Evolutionary conservation across 768 basidiomycete genomes (phyloP).

Genomic region (Hericium alpestre): DNA sequence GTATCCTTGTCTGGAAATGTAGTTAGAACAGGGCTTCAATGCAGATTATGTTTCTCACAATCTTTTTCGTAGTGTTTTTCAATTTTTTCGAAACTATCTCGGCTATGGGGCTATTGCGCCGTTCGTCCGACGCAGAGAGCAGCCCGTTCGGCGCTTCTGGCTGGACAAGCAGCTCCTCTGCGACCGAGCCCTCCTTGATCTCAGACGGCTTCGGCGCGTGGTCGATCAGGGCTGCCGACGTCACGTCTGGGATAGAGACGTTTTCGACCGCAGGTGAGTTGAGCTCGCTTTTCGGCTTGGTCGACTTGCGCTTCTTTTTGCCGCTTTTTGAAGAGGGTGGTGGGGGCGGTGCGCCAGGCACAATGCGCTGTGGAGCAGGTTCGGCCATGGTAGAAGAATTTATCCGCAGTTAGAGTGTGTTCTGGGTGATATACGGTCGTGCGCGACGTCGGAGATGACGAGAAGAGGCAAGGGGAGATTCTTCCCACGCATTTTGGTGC

Average conservation of each 20-base stretch:
- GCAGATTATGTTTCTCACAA: slow-evolving; percentile 36
- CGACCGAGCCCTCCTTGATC: slow-evolving; percentile 5
- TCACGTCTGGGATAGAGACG: slow-evolving; percentile 12
- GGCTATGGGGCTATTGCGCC: slow-evolving; percentile 57
- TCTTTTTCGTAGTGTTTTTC: slow-evolving; percentile 73
- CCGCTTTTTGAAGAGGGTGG: slow-evolving; percentile 48
- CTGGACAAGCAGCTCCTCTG: slow-evolving; percentile 5
- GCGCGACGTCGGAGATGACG: background rate
- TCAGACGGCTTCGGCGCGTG: slow-evolving; percentile 6
- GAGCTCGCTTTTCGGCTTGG: slow-evolving; percentile 27
- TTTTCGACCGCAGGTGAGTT: slow-evolving; percentile 20
- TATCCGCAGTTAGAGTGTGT: background rate
- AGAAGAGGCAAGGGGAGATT: background rate
- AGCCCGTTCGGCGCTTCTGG: slow-evolving; percentile 7
- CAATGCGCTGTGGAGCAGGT: slow-evolving; percentile 35
- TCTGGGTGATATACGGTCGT: background rate
- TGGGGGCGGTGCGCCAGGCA: slow-evolving; percentile 72
- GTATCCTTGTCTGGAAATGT: slow-evolving; percentile 52
- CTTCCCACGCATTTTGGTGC: background rate
- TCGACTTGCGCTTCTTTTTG: slow-evolving; percentile 59
- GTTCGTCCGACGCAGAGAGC: slow-evolving; percentile 8
- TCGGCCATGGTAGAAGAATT: slow-evolving; percentile 23
- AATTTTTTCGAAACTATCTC: slow-evolving; percentile 74
- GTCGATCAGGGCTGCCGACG: slow-evolving; percentile 8
- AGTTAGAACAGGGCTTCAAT: slow-evolving; percentile 2